A percentile compares a stretch with the other conserved stretches of the same genome.
Conservation (phyloP, 805 yeast genomes). For the Wickerhamiella cacticola region DNA sequence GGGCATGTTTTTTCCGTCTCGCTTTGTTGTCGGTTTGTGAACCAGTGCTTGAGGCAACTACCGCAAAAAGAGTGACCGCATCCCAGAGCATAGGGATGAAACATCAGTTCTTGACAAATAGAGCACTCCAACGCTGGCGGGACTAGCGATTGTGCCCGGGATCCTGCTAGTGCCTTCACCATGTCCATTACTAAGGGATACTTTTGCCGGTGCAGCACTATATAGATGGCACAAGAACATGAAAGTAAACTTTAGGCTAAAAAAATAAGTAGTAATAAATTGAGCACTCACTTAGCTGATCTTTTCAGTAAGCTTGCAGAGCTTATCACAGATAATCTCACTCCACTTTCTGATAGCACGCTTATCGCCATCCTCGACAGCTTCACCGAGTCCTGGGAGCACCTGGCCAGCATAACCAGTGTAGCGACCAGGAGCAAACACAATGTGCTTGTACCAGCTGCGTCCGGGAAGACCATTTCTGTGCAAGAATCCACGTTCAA, state of each 20-base stretch:
- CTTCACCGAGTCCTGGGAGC: slow-evolving; percentile 45
- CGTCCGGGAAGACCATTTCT: slow-evolving; percentile 41
- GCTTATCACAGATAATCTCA: slow-evolving; percentile 23
- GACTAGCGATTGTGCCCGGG: slow-evolving; percentile 2
- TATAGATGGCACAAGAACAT: too few species aligned
- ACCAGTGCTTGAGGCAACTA: slow-evolving; percentile 29
- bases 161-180: slow-evolving; percentile 5
- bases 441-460: slow-evolving; percentile 46
- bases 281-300: background rate
- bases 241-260: background rate
- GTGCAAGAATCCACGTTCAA: slow-evolving; percentile 39
- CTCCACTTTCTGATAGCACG: slow-evolving; percentile 34
- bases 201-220: too few species aligned
- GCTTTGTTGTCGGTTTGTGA: slow-evolving; percentile 15
- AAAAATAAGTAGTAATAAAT: background rate
- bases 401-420: slow-evolving; percentile 50
- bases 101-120: slow-evolving; percentile 52
- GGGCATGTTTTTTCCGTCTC: slow-evolving; percentile 18
- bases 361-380: slow-evolving; percentile 38
- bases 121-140: slow-evolving; percentile 32
- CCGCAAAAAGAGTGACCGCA: slow-evolving; percentile 66
- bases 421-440: slow-evolving; percentile 47
- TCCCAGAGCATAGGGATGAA: slow-evolving; percentile 39
- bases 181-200: slow-evolving; percentile 2
- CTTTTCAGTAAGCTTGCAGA: slow-evolving; percentile 2